These are phyloP conservation scores for Hypomyces rosellus DNA, from an alignment of 2,329 filamentous ascomycete genomes.

Conservation along the genomic window DNA sequence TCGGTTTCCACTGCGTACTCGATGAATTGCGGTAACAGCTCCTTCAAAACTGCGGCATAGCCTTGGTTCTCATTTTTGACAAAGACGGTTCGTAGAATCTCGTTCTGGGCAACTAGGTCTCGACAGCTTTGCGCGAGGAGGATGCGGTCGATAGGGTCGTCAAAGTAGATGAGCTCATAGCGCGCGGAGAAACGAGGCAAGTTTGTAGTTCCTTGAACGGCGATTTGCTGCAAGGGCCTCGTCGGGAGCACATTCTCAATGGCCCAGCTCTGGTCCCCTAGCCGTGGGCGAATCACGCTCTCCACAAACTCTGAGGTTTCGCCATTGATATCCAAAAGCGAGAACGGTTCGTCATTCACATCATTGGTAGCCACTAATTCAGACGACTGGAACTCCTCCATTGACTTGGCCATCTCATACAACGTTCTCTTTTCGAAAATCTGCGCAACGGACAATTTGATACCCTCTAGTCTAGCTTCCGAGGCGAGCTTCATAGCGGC, in stretches of 20 bases:
- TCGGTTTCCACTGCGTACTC: slow-evolving; percentile 44
- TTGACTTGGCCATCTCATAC: slow-evolving; percentile 46
- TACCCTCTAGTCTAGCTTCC: slow-evolving; percentile 41
- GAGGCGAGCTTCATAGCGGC: slow-evolving; percentile 56
- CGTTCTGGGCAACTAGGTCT: slow-evolving; percentile 52
- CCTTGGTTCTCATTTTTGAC: slow-evolving; percentile 44
- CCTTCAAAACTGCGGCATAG: slow-evolving; percentile 52
- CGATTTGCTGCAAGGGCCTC: slow-evolving; percentile 52
- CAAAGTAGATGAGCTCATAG: slow-evolving; percentile 60
- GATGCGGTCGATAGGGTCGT: slow-evolving; percentile 40
- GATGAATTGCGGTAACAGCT: slow-evolving; percentile 44
- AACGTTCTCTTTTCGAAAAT: slow-evolving; percentile 46
- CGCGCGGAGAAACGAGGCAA: slow-evolving; percentile 55
- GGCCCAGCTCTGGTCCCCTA: slow-evolving; percentile 44
- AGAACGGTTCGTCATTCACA: slow-evolving; percentile 39
- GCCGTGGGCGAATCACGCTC: slow-evolving; percentile 42
- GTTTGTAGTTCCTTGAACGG: slow-evolving; percentile 51
- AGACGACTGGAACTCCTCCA: slow-evolving; percentile 19
- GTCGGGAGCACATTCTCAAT: slow-evolving; percentile 52
- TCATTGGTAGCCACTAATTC: background rate
- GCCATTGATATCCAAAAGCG: slow-evolving; percentile 37
- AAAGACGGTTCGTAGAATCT: slow-evolving; percentile 62
- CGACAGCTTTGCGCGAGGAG: slow-evolving; percentile 45
- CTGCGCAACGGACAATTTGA: slow-evolving; percentile 47
- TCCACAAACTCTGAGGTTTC: slow-evolving; percentile 34